Base-by-base conservation (phyloP, 768 basidiomycete genomes). In the Agaricus blazei region DNA sequence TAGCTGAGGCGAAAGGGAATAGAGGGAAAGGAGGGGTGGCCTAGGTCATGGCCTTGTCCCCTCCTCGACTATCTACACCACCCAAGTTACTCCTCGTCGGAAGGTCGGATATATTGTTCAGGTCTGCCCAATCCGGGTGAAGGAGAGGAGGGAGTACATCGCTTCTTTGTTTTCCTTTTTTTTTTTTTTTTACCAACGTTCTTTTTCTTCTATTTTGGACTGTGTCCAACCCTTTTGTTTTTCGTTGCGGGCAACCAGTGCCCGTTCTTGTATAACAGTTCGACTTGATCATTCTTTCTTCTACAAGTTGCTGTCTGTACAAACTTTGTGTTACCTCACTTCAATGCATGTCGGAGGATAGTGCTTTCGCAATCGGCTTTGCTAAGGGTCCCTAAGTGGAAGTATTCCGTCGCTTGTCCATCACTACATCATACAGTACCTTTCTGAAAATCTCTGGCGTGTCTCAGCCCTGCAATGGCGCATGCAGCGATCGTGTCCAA, bases 1-100 rank as follows among this genome's bases (percentile, higher is more conserved):
- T 90, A 74, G 77, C 73, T 53, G 85, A 79, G 59, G 81, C 82
- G 42, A 85, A 84, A 67, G 75, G 71, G 60, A 83, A 86, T 64
- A 79, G 76, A 72, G 83, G 80, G 44, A 82, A 74, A 62, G 76
- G 68, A 55, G 82, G 78, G 63, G 72, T 70, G 59, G 87, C 79
- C 64, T 89, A 74, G 78, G 26, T 15, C 41, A 24, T 41, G 40
- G 46, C 31, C 28, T 42, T 37, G 48, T 57, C 44, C 40, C 55
- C 58, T 31, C 29, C 27, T 34, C 15, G 26, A 27, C n/a, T 23
- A 24, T 51, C 19, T 34, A 9, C 24, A 48, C 44, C 12, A 43
- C 19, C 31, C 43, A 29, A 29, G n/a, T 24, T 12, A 34, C 43
- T 44, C 42, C 51, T 44, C 51, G 42, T 34, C 43, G 9, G 19